A percentile compares a stretch with the other conserved stretches of the same genome.
phyloP scores from a whole-genome alignment of 352 stramenopile genomes.

The Pythium vanterpoolii region DNA sequence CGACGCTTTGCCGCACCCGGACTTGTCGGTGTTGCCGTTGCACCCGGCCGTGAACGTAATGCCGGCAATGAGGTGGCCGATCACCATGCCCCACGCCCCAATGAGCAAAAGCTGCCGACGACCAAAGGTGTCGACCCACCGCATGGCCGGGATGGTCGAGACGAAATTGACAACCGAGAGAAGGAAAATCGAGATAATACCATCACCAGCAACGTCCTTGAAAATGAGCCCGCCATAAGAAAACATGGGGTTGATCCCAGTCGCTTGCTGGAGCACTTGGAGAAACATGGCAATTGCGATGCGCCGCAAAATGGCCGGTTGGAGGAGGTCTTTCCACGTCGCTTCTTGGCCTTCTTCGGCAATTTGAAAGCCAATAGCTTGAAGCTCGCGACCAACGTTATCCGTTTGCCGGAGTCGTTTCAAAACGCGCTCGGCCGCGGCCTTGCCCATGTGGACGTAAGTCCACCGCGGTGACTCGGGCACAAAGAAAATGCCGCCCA shows the following conservation, averaged over 20 bases:
- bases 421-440: conserved; percentile 24
- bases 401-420: conserved; percentile 27
- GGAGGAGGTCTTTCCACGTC: conserved; percentile 31
- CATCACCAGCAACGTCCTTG: conserved; percentile 31
- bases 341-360: conserved; percentile 24
- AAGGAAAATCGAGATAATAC: conserved; percentile 28
- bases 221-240: conserved; percentile 38
- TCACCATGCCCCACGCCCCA: conserved; percentile 31
- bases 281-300: conserved; percentile 30
- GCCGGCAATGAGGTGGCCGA: conserved; percentile 34
- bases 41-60: conserved; percentile 8
- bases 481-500: conserved; percentile 39
- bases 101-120: conserved; percentile 36
- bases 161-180: conserved; percentile 37
- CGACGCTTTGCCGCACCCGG: conserved; percentile 21
- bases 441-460: conserved; percentile 34
- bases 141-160: conserved; percentile 35
- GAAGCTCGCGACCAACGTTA: conserved; percentile 30
- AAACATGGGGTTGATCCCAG: conserved; percentile 37
- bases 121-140: conserved; percentile 34
- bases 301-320: conserved; percentile 15
- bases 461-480: conserved; percentile 47
- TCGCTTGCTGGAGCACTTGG: conserved; percentile 40
- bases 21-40: too few species aligned
- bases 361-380: conserved; percentile 42